Base-by-base conservation (phyloP, 2,329 filamentous ascomycete species). In the Grosmannia serpens region DNA sequence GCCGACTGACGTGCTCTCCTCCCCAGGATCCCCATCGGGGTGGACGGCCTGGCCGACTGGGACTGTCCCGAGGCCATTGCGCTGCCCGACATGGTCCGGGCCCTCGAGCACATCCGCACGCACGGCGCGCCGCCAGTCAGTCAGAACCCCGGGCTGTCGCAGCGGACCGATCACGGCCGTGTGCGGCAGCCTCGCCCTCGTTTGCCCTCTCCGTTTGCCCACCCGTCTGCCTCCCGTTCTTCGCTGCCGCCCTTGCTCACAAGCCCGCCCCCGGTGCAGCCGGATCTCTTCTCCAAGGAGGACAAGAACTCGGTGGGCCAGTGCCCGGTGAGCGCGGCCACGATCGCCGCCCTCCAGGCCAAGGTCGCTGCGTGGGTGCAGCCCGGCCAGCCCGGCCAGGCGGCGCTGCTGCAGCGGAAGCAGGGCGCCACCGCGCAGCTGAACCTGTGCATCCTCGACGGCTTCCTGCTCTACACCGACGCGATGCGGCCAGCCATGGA, bases 61-160 rank as follows among this genome's bases (percentile, higher is more conserved):
- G 94, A 99, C 71, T 96, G 91, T 66, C 77, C 89, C 20, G 87
- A 86, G 63, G 80, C 91, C 10, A 75, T 99, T 58, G 82, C 91
- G 64, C 78, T 96, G 31, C 75, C 80, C 0, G 79, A 80, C 56
- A 85, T 97, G 69, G 75, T 80, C 20, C 72, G 77, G 6, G 81
- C 88, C 0, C 78, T 99, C 8, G 67, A 74, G 49, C 82, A 94
- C 67, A 88, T 96, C 65, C 85, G 82, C 53, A 64, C 77, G 41
- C 76, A 88, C 49, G 91, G 89, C 58, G 75, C 75, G 17, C 81
- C 85, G 67, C 83, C 83, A 53, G 83, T 85, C 68, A 72, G 79
- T 73, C 38, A 52, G 27, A 55, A 47, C n/a, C 35, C 51, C 9
- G 58, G 26, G 57, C 63, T 63, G 52, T 67, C 66, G 57, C 63